Conservation (phyloP, 1,139 yeast genomes). For the Scheffersomyces titani region DNA sequence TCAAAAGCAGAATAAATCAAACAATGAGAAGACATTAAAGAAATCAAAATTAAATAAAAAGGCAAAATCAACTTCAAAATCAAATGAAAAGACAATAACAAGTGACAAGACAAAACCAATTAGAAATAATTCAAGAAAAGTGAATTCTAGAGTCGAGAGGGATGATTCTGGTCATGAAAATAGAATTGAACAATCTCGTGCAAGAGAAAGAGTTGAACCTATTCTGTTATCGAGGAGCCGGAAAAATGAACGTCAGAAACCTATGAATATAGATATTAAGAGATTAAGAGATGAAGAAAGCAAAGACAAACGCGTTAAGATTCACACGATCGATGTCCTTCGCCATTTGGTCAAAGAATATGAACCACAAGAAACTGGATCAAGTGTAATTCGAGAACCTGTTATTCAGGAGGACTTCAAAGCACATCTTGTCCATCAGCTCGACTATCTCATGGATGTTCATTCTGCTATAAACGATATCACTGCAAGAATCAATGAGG, state of each 20-base stretch:
- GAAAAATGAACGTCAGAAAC: slow-evolving; percentile 24
- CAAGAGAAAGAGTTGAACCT: slow-evolving; percentile 2
- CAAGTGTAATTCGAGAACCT: slow-evolving; percentile 14
- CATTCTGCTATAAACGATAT: slow-evolving; percentile 46
- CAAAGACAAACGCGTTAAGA: slow-evolving; percentile 25
- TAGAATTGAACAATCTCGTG: not conserved
- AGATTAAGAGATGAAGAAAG: slow-evolving; percentile 24
- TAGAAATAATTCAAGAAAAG: not conserved
- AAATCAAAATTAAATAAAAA: slow-evolving; percentile 16
- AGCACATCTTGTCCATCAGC: slow-evolving; percentile 29
- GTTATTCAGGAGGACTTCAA: slow-evolving; percentile 32
- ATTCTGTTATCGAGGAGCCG: slow-evolving; percentile 23
- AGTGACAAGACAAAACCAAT: too few relatives aligned
- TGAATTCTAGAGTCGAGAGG: not conserved
- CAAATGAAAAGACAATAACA: too few relatives aligned
- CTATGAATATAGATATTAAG: slow-evolving; percentile 30
- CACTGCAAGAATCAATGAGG: slow-evolving; percentile 32
- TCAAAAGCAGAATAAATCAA: slow-evolving; percentile 10
- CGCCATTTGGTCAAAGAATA: slow-evolving; percentile 32
- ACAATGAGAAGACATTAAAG: slow-evolving; percentile 11
- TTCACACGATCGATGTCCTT: slow-evolving; percentile 41
- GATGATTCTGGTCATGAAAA: not conserved
- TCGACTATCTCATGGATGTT: slow-evolving; percentile 34
- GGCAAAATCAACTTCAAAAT: slow-evolving; percentile 2
- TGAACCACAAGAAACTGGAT: slow-evolving; percentile 18